Evolutionary conservation across 371 early-diverging fungal genomes (phyloP), one percentile per base, ranked within the genome.

Genomic region (Haplosporangium sp.): DNA sequence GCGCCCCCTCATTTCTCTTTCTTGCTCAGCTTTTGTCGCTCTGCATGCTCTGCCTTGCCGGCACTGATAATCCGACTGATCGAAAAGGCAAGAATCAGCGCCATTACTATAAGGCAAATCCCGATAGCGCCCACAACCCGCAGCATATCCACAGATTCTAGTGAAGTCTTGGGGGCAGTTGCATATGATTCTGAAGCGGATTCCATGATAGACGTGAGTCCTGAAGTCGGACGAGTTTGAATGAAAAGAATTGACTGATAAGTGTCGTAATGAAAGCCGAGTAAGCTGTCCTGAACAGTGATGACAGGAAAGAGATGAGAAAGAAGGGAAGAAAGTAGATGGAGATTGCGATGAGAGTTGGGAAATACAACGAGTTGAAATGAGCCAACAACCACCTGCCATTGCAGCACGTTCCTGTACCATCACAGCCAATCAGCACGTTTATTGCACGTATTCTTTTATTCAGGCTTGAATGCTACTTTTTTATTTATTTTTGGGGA

Each of bases 21-120:
- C 62, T 69, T 62, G 13, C 45, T 54, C 21, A 52, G 43, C 18
- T 18, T 58, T 14, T 62, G 61, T 46, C 62, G 69, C 4, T 55
- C 69, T 1, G 64, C 75, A 57, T 74, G 75, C 38, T 74, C 75
- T 0, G 65, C 69, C 51, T 69, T 74, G 50, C 75, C 75, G 48
- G 50, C 69, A 10, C 69, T 56, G 50, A 74, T 48, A 55, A 74
- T 74, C 69, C 65, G 65, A 43, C 43, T 60, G 54, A 74, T 54
- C 18, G 62, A 23, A 45, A 74, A 36, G 46, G 38, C 47, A 23
- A 74, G 66, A 12, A 64, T 18, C 4, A 48, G 1, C 23, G 52
- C 60, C 36, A 74, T 74, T 0, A 74, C 2, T 11, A 55, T 38
- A 36, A 74, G 12, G 43, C 74, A 68, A 36, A 60, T 16, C 16